A percentile compares a stretch with the other conserved stretches of the same genome.
These are phyloP conservation scores for Parasitella parasitica DNA, from an alignment of 371 early-diverging fungal species.

Conservation along the genomic window DNA sequence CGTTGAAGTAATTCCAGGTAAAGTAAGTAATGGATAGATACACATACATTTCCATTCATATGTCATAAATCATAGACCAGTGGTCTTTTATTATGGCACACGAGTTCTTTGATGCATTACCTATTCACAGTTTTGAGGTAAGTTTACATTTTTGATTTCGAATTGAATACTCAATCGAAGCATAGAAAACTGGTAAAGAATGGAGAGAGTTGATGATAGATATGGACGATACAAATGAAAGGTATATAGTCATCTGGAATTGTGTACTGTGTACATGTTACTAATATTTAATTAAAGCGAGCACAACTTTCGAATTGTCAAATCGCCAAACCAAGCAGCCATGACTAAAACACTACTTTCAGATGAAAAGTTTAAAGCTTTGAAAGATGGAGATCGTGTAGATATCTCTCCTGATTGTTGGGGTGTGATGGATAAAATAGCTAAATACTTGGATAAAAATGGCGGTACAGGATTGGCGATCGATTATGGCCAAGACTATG, in stretches of 20 bases:
- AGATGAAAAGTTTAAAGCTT: conserved; percentile 38
- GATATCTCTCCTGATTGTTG: conserved; percentile 87
- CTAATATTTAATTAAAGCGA: conserved; percentile 41
- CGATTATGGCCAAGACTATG: conserved; percentile 90
- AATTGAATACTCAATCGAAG: background rate
- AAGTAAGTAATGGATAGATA: background rate
- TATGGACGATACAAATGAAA: conserved; percentile 63
- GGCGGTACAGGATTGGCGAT: conserved; percentile 81
- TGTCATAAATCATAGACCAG: conserved; percentile 38
- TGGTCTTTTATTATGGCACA: conserved; percentile 79
- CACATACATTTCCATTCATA: background rate
- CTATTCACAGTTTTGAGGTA: conserved; percentile 85
- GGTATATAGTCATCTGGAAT: conserved; percentile 28
- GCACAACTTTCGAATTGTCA: conserved; percentile 77
- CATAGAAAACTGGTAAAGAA: conserved; percentile 67
- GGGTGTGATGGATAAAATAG: conserved; percentile 60
- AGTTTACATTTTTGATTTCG: background rate
- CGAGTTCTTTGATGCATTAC: conserved; percentile 97
- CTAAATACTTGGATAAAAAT: conserved; percentile 56
- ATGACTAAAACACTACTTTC: conserved; percentile 61
- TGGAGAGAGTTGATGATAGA: conserved; percentile 93
- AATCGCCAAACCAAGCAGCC: conserved; percentile 69
- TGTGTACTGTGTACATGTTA: background rate
- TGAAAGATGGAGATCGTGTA: conserved; percentile 71
- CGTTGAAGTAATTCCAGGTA: conserved; percentile 67